Conservation (phyloP, 805 yeast species). For the Teunomyces aglyptinius region DNA sequence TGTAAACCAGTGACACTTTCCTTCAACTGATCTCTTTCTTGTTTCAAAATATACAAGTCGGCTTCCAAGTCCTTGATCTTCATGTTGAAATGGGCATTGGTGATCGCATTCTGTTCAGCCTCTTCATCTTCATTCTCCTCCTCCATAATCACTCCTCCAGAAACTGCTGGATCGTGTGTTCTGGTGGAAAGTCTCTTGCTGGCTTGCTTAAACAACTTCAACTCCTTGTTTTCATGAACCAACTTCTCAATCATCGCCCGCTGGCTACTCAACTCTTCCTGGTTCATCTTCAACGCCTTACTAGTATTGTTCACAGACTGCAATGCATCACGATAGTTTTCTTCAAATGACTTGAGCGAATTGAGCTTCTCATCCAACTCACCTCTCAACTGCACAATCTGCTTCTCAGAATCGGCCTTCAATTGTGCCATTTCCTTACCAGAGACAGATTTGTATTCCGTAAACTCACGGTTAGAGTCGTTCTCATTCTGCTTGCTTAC, state of each 20-base stretch:
- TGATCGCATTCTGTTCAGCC: slow-evolving; percentile 17
- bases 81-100: slow-evolving; percentile 62
- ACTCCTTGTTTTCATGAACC: slow-evolving; percentile 65
- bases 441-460: slow-evolving; percentile 35
- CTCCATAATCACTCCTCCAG: slow-evolving; percentile 9
- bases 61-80: slow-evolving; percentile 82
- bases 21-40: slow-evolving; percentile 78
- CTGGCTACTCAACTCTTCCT: slow-evolving; percentile 64
- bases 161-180: slow-evolving; percentile 22
- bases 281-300: slow-evolving; percentile 69
- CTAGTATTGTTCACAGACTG: slow-evolving; percentile 72
- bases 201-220: slow-evolving; percentile 51
- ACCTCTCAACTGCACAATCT: slow-evolving; percentile 33
- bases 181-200: slow-evolving; percentile 35
- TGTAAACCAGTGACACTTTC: slow-evolving; percentile 57
- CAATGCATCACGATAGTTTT: slow-evolving; percentile 67
- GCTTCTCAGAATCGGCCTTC: slow-evolving; percentile 19
- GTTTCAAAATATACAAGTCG: slow-evolving; percentile 73
- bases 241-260: slow-evolving; percentile 56
- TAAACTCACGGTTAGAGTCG: slow-evolving; percentile 25
- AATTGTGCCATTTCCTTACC: slow-evolving; percentile 19
- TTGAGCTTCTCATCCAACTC: slow-evolving; percentile 30
- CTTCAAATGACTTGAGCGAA: slow-evolving; percentile 47
- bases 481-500: slow-evolving; percentile 41
- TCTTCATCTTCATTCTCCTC: slow-evolving; percentile 24